These are phyloP conservation scores for Hypoxylon sp. DNA, from an alignment of 2,329 filamentous ascomycete species.

Conservation along the genomic window DNA sequence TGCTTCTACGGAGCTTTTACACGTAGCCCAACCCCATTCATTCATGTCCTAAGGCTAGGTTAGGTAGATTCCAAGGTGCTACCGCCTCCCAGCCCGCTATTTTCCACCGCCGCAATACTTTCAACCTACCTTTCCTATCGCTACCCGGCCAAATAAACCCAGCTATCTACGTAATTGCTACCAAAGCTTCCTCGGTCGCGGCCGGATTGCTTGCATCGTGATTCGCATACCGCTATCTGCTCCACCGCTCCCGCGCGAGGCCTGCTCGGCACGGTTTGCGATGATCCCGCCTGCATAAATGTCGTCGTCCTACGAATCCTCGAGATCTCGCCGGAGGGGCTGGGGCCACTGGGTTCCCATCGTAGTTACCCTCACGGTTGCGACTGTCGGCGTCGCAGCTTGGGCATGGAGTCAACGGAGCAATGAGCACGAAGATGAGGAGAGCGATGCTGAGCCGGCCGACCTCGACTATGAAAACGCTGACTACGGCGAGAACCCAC, in stretches of 20 bases:
- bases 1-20: slow-evolving; percentile 24
- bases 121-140: slow-evolving; percentile 13
- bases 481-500: slow-evolving; percentile 64
- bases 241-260: slow-evolving; percentile 33
- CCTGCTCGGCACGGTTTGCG: slow-evolving; percentile 49
- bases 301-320: slow-evolving; percentile 74
- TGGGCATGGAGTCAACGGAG: slow-evolving; percentile 95
- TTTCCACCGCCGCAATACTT: slow-evolving; percentile 25
- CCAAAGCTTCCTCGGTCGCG: slow-evolving; percentile 18
- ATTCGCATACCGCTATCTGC: slow-evolving; percentile 31
- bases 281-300: slow-evolving; percentile 62
- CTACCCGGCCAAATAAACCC: background rate
- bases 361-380: slow-evolving; percentile 86
- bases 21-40: slow-evolving; percentile 36
- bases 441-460: slow-evolving; percentile 67
- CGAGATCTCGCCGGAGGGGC: slow-evolving; percentile 69
- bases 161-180: slow-evolving; percentile 18
- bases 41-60: slow-evolving; percentile 28
- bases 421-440: slow-evolving; percentile 77
- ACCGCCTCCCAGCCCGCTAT: slow-evolving; percentile 38
- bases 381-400: slow-evolving; percentile 85
- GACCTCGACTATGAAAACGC: slow-evolving; percentile 63
- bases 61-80: too few species aligned
- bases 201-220: slow-evolving; percentile 31
- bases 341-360: slow-evolving; percentile 92